Percentiles rank a stretch among this genome's conserved stretches.
Conservation (phyloP, 176 grass and related monocot species). For the Aegilops bicornis region DNA sequence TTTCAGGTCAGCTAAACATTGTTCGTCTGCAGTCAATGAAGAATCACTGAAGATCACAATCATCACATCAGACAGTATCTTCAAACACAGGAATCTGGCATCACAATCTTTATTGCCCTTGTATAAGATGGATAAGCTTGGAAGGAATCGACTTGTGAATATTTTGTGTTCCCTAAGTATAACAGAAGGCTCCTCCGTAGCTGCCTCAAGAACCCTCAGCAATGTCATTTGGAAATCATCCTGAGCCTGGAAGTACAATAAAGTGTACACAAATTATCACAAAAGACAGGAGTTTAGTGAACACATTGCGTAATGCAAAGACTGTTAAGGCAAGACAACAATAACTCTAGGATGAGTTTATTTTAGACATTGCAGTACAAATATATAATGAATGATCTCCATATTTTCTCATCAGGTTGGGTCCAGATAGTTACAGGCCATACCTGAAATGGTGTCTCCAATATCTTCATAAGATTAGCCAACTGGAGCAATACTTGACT, state of each 20-base stretch:
- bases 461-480: constrained; percentile 90
- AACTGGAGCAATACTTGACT: constrained; percentile 80
- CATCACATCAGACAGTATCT: constrained; percentile 77
- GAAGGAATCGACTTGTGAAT: constrained; percentile 72
- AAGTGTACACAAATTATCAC: constrained; percentile 4
- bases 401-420: constrained; percentile 1
- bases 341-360: not conserved
- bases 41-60: constrained; percentile 69
- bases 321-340: constrained; percentile 6
- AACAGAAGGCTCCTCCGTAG: constrained; percentile 83
- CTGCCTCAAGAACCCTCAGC: constrained; percentile 75
- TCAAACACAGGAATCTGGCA: constrained; percentile 88
- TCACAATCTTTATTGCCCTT: constrained; percentile 92
- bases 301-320: constrained; percentile 15
- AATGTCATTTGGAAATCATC: constrained; percentile 99
- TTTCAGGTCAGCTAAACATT: constrained; percentile 63
- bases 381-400: not conserved
- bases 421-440: not conserved
- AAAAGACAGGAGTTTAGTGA: constrained; percentile 1
- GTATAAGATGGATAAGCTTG: constrained; percentile 75
- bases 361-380: not conserved
- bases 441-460: constrained; percentile 89
- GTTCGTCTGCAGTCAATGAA: constrained; percentile 51
- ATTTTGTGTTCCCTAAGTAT: constrained; percentile 66
- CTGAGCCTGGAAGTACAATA: constrained; percentile 68